Evolutionary conservation across 106 monocot species (phyloP).

Genomic region (Phalaenopsis aphrodite): DNA sequence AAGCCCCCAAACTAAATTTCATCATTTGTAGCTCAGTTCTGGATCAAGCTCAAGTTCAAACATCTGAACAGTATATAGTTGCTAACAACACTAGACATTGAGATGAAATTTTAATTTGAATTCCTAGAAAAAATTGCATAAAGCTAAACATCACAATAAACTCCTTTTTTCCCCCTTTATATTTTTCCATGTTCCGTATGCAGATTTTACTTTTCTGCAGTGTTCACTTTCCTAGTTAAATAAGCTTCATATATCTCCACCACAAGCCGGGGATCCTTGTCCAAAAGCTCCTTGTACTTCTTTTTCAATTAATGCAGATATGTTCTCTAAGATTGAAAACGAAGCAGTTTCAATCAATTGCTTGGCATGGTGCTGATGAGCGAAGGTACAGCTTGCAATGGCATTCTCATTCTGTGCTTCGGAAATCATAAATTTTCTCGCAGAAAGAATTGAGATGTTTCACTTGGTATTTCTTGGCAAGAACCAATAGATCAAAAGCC

Average conservation of each 20-base stretch:
- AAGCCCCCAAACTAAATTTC: too few relatives aligned
- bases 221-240: constrained; percentile 17
- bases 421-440: constrained; percentile 81
- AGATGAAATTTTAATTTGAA: too few relatives aligned
- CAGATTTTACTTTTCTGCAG: constrained; percentile 6
- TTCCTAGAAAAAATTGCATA: too few relatives aligned
- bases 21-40: too few relatives aligned
- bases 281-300: constrained; percentile 77
- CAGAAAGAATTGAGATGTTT: constrained; percentile 80
- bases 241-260: constrained; percentile 24
- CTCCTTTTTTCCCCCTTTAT: neutral
- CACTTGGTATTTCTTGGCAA: constrained; percentile 93
- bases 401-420: constrained; percentile 82
- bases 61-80: too few relatives aligned
- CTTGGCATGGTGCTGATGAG: constrained; percentile 62
- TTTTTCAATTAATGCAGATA: constrained; percentile 43
- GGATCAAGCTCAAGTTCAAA: too few relatives aligned
- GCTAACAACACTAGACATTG: too few relatives aligned
- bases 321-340: constrained; percentile 70
- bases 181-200: neutral
- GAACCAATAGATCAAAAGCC: constrained; percentile 57
- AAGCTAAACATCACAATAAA: neutral
- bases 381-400: constrained; percentile 54
- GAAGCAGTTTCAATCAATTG: constrained; percentile 59
- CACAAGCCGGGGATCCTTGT: constrained; percentile 69